Conservation (phyloP, 2,329 filamentous ascomycete species). For the Geosmithia morbida region DNA sequence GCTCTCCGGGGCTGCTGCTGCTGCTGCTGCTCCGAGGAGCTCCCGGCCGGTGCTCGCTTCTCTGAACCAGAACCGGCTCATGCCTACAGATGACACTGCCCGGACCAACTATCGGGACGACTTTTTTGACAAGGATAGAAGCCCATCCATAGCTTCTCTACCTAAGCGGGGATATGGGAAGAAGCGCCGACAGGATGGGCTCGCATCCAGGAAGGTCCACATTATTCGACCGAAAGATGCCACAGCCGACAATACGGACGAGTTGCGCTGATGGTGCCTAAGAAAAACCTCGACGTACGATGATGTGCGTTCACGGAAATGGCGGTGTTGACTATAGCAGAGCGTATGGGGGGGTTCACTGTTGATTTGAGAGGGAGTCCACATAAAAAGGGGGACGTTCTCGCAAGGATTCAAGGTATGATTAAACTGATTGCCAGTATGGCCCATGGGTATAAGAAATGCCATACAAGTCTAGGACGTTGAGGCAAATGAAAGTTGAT, state of each 20-base stretch:
- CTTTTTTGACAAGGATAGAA: slow-evolving; percentile 2
- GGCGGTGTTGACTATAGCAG: too few species aligned
- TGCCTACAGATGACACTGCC: background rate
- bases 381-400: too few species aligned
- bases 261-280: slow-evolving; percentile 14
- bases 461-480: background rate
- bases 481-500: too few species aligned
- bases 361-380: too few species aligned
- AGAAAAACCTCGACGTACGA: too few species aligned
- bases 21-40: slow-evolving; percentile 14
- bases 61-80: slow-evolving; percentile 14
- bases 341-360: too few species aligned
- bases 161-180: background rate
- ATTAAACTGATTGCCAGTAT: too few species aligned
- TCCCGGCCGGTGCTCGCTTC: slow-evolving; percentile 7
- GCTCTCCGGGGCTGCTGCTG: slow-evolving; percentile 10
- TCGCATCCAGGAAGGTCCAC: background rate
- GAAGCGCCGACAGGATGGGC: background rate
- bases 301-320: too few species aligned
- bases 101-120: slow-evolving; percentile 1
- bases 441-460: slow-evolving; percentile 2
- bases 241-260: slow-evolving; percentile 15
- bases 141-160: slow-evolving; percentile 8
- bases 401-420: too few species aligned
- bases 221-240: slow-evolving; percentile 9